Evolutionary conservation across 2,329 filamentous ascomycete genomes (phyloP), one percentile per base, ranked within the genome.

Genomic region (Botrytis cinerea): DNA sequence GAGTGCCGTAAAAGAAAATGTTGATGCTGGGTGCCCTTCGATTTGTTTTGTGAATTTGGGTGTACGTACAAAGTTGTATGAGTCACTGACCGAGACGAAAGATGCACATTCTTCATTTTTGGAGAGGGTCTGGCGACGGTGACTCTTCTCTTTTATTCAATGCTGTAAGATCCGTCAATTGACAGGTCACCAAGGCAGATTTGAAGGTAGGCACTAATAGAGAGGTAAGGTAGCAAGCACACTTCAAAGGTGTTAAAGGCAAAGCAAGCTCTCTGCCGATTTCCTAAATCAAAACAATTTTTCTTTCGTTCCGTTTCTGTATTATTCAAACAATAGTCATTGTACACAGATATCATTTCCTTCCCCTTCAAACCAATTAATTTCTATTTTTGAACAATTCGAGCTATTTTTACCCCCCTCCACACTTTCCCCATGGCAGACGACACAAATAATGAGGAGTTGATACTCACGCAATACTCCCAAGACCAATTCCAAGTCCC

Each of bases 401-500:
- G 16, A 63, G 61, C 61, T 63, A 63, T 45, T 45, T 63, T 63
- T 45, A 45, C 28, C 40, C 38, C 10, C 61, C 16, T 63, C 7
- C 35, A n/a, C n/a, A n/a, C 61, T 40, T 63, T 20, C n/a, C 61
- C 22, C 54, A 61, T 70, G 54, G 54, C 38, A 43, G 54, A 35
- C 61, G 20, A 45, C 14, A 45, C 38, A 20, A 20, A 10, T 28
- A 62, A 62, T 43, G 60, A 45, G 38, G 40, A 63, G 45, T 45
- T 51, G 28, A 48, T 28, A 25, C 32, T 70, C n/a, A 32, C 28
- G 16, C 35, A n/a, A 61, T 57, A 73, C 60, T 66, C 62, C 32
- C 46, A 40, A 69, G 54, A 73, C 22, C 38, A 43, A 38, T 70
- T 69, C 64, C 22, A 62, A 32, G 40, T 60, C 25, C n/a, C 71